These are phyloP conservation scores for Pythium diclinum DNA, from an alignment of 352 stramenopile genomes.

Conservation along the genomic window DNA sequence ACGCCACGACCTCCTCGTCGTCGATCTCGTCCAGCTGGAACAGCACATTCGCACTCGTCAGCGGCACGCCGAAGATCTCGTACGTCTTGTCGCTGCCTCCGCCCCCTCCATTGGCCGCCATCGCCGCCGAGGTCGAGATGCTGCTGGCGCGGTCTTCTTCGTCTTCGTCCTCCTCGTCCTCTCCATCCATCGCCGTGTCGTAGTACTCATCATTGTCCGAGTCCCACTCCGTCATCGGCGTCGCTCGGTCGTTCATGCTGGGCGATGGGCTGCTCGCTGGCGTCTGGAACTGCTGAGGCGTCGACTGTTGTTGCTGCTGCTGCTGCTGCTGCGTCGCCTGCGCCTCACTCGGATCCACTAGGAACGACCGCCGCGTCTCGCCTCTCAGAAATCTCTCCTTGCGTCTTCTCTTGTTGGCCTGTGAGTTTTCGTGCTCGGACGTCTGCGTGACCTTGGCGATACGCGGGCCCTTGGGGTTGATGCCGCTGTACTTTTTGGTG, in stretches of 20 bases:
- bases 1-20: slow-evolving; percentile 54
- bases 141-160: slow-evolving; percentile 29
- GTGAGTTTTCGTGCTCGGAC: slow-evolving; percentile 57
- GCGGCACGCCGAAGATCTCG: slow-evolving; percentile 71
- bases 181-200: slow-evolving; percentile 31
- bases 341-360: slow-evolving; percentile 40
- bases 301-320: no score
- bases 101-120: slow-evolving; percentile 1
- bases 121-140: slow-evolving; percentile 11
- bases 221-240: slow-evolving; percentile 31
- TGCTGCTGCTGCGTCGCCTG: slow-evolving; percentile 2
- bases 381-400: slow-evolving; percentile 67
- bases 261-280: slow-evolving; percentile 3
- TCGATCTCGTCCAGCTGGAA: slow-evolving; percentile 78
- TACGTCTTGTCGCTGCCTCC: slow-evolving; percentile 34
- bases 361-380: slow-evolving; percentile 56
- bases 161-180: slow-evolving; percentile 26
- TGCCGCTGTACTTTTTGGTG: slow-evolving; percentile 60
- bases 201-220: slow-evolving; percentile 42
- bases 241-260: slow-evolving; percentile 17
- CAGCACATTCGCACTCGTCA: slow-evolving; percentile 67
- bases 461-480: slow-evolving; percentile 56
- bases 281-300: slow-evolving; percentile 12
- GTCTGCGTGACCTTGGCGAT: slow-evolving; percentile 79
- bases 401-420: slow-evolving; percentile 55